Conservation (phyloP, 1,284 basidiomycete species). For the Cutaneotrichosporon sp. region DNA sequence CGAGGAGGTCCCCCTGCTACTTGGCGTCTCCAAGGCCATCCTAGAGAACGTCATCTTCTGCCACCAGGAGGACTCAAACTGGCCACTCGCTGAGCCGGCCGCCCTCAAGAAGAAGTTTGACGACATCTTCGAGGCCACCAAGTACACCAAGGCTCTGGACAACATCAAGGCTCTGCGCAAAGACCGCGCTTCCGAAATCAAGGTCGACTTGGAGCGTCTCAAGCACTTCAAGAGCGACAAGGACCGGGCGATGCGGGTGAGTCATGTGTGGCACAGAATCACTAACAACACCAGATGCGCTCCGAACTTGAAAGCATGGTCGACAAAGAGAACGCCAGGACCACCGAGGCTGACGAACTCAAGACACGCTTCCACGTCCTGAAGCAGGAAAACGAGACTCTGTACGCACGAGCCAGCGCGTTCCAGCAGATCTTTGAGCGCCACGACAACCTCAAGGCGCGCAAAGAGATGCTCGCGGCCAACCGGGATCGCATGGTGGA, state of each 20-base stretch:
- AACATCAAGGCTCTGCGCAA: slow-evolving; percentile 88
- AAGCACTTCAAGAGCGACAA: slow-evolving; percentile 81
- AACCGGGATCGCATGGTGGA: slow-evolving; percentile 64
- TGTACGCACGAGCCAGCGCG: slow-evolving; percentile 78
- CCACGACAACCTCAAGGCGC: slow-evolving; percentile 67
- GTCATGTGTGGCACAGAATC: slow-evolving; percentile 2
- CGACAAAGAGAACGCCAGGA: slow-evolving; percentile 67
- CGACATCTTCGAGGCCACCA: slow-evolving; percentile 98
- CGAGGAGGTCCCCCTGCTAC: slow-evolving; percentile 81
- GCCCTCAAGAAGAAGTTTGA: slow-evolving; percentile 98
- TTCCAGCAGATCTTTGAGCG: slow-evolving; percentile 81
- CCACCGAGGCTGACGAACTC: slow-evolving; percentile 73
- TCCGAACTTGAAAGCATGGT: slow-evolving; percentile 60
- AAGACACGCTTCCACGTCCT: slow-evolving; percentile 66
- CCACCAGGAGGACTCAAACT: slow-evolving; percentile 98
- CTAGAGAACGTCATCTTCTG: slow-evolving; percentile 99
- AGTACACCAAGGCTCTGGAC: slow-evolving; percentile 97
- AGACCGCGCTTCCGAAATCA: slow-evolving; percentile 85
- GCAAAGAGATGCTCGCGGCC: slow-evolving; percentile 65
- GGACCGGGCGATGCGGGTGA: slow-evolving; percentile 71
- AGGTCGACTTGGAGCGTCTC: slow-evolving; percentile 88
- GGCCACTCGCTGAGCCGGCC: slow-evolving; percentile 91
- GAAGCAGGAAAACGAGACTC: slow-evolving; percentile 73
- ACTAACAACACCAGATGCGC: slow-evolving; percentile 30
- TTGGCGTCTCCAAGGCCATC: slow-evolving; percentile 97